These are phyloP conservation scores for Diophrys appendiculata DNA, from an alignment of 73 alveolate species.

Conservation along the genomic window DNA sequence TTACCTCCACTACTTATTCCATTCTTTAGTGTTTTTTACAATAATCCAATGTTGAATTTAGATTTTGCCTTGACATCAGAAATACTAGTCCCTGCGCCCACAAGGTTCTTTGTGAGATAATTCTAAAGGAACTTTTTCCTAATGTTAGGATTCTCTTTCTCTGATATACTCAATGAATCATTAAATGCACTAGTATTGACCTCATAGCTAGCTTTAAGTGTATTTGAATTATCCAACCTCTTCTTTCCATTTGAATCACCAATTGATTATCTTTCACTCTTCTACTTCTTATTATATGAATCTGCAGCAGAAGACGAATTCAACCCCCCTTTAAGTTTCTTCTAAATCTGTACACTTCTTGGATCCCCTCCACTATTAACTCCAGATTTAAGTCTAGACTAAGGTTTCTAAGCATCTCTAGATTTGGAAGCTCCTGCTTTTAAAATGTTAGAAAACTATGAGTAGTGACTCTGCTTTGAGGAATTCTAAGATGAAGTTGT, in stretches of 20 bases:
- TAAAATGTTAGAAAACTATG: not conserved
- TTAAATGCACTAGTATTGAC: not conserved
- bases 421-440: no score
- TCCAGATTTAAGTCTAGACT: no score
- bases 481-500: no score
- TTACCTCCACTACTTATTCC: no score
- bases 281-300: not conserved
- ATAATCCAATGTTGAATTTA: no score
- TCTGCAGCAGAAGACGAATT: not conserved
- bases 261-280: not conserved
- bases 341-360: not conserved
- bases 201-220: not conserved
- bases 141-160: not conserved
- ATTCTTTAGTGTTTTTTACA: no score
- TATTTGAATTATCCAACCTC: not conserved
- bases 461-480: not conserved
- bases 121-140: not conserved
- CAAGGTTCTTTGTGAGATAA: not conserved
- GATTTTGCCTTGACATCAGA: no score
- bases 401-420: no score
- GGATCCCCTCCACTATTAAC: not conserved
- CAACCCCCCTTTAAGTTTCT: not conserved
- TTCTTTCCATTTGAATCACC: not conserved
- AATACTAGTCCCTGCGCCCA: no score
- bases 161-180: not conserved